Evolutionary conservation across 345 rosid species (phyloP).

Genomic region (Aethionema arabicum): DNA sequence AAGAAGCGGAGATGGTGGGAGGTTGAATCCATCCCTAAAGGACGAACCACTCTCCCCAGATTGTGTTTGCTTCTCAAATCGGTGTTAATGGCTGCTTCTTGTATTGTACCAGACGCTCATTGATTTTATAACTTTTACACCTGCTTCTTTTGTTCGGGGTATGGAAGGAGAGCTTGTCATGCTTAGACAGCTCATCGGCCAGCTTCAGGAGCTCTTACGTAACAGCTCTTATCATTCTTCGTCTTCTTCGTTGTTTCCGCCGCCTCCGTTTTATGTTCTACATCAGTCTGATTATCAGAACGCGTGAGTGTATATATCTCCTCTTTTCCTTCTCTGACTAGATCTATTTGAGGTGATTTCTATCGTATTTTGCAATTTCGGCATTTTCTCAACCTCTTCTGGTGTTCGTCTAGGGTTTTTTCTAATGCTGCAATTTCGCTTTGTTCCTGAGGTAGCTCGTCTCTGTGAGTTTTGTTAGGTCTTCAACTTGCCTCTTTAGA

Average conservation of each 20-base stretch:
- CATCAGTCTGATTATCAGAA: constrained; percentile 41
- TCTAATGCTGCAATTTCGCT: background rate
- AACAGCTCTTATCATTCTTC: constrained; percentile 63
- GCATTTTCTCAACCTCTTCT: background rate
- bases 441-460: background rate
- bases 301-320: constrained; percentile 36
- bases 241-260: constrained; percentile 19
- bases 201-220: constrained; percentile 80
- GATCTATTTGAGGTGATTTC: constrained; percentile 24
- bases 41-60: background rate
- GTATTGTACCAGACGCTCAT: constrained; percentile 17
- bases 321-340: constrained; percentile 24
- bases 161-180: constrained; percentile 97
- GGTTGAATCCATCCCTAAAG: constrained; percentile 7
- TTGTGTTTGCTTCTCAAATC: constrained; percentile 1
- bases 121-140: constrained; percentile 9
- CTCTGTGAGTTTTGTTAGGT: too few relatives aligned
- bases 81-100: constrained; percentile 8
- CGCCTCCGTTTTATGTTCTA: constrained; percentile 36
- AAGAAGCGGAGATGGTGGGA: constrained; percentile 21
- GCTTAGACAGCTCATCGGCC: constrained; percentile 95
- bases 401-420: constrained; percentile 19
- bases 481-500: background rate
- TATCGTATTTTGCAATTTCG: constrained; percentile 5
- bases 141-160: constrained; percentile 37